Evolutionary conservation across 192 early-diverging fungal species (phyloP).

Genomic region (Umbelopsis isabellina): DNA sequence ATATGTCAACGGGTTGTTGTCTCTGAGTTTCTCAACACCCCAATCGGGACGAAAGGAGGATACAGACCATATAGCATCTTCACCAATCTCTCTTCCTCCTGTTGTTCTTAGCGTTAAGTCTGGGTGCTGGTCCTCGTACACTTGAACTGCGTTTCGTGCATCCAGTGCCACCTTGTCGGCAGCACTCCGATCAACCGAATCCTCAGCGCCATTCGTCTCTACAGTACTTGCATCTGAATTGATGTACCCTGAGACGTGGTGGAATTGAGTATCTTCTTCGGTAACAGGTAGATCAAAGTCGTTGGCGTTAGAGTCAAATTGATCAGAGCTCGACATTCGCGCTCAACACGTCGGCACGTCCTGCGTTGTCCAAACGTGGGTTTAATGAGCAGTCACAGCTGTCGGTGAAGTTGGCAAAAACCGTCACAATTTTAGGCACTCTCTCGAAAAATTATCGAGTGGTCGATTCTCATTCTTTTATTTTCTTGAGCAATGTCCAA

Average conservation of each 20-base stretch:
- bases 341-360: neutral
- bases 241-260: slow-evolving; percentile 13
- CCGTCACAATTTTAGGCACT: neutral
- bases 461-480: neutral
- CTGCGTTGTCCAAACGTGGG: neutral
- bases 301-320: slow-evolving; percentile 5
- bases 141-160: slow-evolving; percentile 17
- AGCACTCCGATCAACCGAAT: slow-evolving; percentile 8
- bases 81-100: slow-evolving; percentile 62
- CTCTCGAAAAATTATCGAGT: neutral
- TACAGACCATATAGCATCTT: slow-evolving; percentile 65
- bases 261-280: neutral
- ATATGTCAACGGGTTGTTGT: slow-evolving; percentile 71
- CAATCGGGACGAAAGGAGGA: slow-evolving; percentile 67
- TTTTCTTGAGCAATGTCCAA: slow-evolving; percentile 54
- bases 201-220: slow-evolving; percentile 8
- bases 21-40: slow-evolving; percentile 65
- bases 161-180: slow-evolving; percentile 13
- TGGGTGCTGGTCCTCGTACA: slow-evolving; percentile 29
- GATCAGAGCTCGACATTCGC: slow-evolving; percentile 16
- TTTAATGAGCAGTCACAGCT: neutral
- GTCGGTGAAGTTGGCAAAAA: neutral
- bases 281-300: slow-evolving; percentile 13
- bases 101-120: slow-evolving; percentile 28
- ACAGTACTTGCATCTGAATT: slow-evolving; percentile 13